Evolutionary conservation across 2,329 filamentous ascomycete genomes (phyloP).

Genomic region (Colletotrichum chrysophilum): DNA sequence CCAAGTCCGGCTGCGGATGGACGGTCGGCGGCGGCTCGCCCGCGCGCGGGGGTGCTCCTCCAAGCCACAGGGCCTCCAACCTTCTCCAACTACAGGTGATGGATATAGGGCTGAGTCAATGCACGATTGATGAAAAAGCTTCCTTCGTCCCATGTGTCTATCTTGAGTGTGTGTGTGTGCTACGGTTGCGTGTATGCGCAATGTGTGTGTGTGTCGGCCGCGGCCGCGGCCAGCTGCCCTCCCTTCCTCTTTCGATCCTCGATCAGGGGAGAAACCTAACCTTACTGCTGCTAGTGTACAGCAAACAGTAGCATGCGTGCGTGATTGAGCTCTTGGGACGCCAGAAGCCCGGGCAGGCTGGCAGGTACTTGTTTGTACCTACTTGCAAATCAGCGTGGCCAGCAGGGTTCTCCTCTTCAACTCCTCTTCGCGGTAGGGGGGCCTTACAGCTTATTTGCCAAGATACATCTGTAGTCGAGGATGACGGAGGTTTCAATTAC

Average conservation of each 20-base stretch:
- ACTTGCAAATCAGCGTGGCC: background rate
- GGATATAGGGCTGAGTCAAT: conserved; percentile 13
- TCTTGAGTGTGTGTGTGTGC: background rate
- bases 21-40: background rate
- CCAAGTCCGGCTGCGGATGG: background rate
- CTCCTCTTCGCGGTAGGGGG: background rate
- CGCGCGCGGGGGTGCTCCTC: background rate
- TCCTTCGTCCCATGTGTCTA: conserved; percentile 2
- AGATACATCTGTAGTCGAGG: background rate
- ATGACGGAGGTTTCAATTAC: conserved; percentile 11
- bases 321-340: background rate
- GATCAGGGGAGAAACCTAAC: background rate
- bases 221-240: background rate
- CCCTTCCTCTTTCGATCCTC: background rate
- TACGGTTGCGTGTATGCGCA: background rate
- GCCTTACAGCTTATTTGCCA: background rate
- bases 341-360: background rate
- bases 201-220: background rate
- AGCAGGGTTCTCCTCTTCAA: background rate
- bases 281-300: background rate
- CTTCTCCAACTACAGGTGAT: background rate
- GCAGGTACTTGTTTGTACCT: background rate
- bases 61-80: background rate
- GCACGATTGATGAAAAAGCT: background rate
- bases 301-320: background rate